These are phyloP conservation scores for Phenoliferia sp. DNA, from an alignment of 1,284 basidiomycete species.

Conservation along the genomic window DNA sequence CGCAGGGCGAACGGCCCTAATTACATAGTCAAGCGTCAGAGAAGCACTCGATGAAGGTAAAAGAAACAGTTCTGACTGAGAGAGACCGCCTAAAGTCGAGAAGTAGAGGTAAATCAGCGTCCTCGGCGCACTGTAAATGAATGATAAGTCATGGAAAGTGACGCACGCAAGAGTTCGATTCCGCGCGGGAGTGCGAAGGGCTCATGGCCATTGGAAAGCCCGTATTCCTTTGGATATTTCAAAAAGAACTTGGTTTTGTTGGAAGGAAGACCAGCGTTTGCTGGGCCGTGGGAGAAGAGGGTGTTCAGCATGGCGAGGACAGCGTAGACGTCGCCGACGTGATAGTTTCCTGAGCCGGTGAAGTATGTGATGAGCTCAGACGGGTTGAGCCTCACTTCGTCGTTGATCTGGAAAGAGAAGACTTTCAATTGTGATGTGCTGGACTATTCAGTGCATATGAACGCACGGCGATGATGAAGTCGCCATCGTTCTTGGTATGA, in stretches of 20 bases:
- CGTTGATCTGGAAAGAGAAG: background rate
- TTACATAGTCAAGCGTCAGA: too few relatives aligned
- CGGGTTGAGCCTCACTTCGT: background rate
- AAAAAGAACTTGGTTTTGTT: background rate
- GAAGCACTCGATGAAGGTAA: background rate
- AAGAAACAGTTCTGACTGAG: background rate
- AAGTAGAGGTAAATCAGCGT: too few relatives aligned
- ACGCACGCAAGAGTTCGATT: background rate
- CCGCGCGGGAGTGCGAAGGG: background rate
- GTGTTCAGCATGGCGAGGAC: slow-evolving; percentile 15
- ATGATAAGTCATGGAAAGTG: background rate
- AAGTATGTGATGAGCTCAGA: background rate
- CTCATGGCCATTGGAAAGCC: background rate
- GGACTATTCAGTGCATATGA: background rate
- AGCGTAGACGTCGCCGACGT: slow-evolving; percentile 1
- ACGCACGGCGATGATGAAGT: background rate
- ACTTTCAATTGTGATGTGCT: background rate
- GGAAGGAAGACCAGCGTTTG: background rate
- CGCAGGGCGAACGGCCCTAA: background rate
- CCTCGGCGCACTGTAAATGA: too few relatives aligned
- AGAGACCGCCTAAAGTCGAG: too few relatives aligned
- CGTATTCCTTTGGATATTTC: background rate
- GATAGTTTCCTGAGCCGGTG: background rate
- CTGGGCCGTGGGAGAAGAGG: slow-evolving; percentile 5
- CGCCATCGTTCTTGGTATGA: background rate